Base-by-base conservation (phyloP, 2,329 filamentous ascomycete species). In the Mycosphaerella sp. region DNA sequence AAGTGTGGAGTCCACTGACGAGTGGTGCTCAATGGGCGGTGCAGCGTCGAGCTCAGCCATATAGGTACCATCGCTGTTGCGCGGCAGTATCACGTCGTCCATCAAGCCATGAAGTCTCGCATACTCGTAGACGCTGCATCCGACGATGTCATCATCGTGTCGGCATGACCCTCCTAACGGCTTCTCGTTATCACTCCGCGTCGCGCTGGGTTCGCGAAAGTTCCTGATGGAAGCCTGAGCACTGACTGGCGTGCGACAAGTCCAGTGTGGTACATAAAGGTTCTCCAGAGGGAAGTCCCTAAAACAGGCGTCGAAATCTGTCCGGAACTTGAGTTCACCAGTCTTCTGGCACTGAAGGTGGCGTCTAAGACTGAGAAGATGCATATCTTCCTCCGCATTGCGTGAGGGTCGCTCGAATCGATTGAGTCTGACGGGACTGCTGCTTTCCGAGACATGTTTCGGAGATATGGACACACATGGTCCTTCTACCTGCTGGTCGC, bases 261-360 rank as follows among this genome's bases (percentile, higher is more conserved):
- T 45, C 48, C 48, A 51, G 34, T 51, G 48, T 10, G 48, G n/a
- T n/a, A 21, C 42, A 41, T 39, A 51, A 9, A 38, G 40, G n/a
- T 56, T 43, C 31, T 56, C 54, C 21, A 56, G 43, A 17, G 54
- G 54, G n/a, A 56, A 56, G 6, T 56, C 49, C 38, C 50, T 40
- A 45, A 56, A 56, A 36, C 54, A 56, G 8, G 40, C 39, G 40
- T 56, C 34, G 12, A 56, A 56, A 31, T 56, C 42, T 41, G 48
- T 52, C 2, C 54, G 54, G 34, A 56, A 56, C 26, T 53, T 53
- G 6, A 53, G 38, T 17, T 48, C 51, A 10, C 45, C 29, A 36
- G 47, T 42, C 11, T 9, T 36, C n/a, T 51, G 42, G 17, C 34
- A 14, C 38, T 40, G 45, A 8, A 51, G 7, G 23, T 51, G 41